Base-by-base conservation (phyloP, 2,329 filamentous ascomycete genomes). In the Penicillium brasilianum region DNA sequence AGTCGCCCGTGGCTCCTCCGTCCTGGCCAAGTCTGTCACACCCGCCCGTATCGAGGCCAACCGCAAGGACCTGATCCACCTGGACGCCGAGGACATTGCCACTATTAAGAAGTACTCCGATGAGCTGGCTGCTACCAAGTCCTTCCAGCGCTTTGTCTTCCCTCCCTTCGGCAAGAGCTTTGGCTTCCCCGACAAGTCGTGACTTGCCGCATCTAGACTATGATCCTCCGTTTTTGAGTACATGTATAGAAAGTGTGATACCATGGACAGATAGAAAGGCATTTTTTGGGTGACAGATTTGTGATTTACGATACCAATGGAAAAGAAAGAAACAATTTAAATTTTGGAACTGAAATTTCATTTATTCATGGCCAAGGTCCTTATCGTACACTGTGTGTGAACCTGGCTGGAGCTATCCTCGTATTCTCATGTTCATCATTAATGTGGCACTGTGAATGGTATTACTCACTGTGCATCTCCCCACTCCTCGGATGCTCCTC, bases 101-200 rank as follows among this genome's bases (percentile, higher is more conserved):
- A 69, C 69, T 16, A 76, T 80, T 34, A 68, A 70, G 57, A 76
- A 76, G 63, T 78, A 76, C 64, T 73, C 72, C 0, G 70, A 77
- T 16, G 68, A 74, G 14, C 63, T 76, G 43, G 72, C 71, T 9
- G 71, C 72, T 41, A 74, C 58, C 51, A 75, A 76, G 44, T 65
- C 69, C 48, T 70, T 75, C 62, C 70, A 74, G 60, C 74, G 77
- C 53, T 90, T 86, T 64, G 87, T 91, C 36, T 90, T 88, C 74
- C 89, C 89, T 66, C 84, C 87, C 0, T 91, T 90, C 70, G 87
- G 87, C 2, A 77, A 89, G 52, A 82, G 88, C 70, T 88, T 91
- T 74, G 88, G 88, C 1, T 91, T 91, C 80, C 88, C 88, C n/a
- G 89, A 91, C 73, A 89, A 89, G 82, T 65, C 59, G 32, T 67